phyloP scores from a whole-genome alignment of 2,329 filamentous ascomycete species.

The Chaetomium olivaceum region DNA sequence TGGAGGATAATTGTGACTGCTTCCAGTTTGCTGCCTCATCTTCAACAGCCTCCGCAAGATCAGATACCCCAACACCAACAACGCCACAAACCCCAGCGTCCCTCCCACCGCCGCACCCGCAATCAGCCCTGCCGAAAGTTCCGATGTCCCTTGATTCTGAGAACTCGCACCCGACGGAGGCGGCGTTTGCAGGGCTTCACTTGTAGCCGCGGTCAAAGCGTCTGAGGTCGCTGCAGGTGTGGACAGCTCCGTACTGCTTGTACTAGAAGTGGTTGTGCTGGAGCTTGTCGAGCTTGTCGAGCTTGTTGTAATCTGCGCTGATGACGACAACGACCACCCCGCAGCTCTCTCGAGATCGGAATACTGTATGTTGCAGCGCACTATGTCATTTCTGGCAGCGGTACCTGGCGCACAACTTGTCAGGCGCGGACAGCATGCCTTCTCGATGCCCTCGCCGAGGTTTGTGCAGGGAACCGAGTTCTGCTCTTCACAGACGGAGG shows the following conservation, averaged over 20 bases:
- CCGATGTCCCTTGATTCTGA: not conserved
- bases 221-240: not conserved
- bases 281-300: not conserved
- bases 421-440: slow-evolving; percentile 23
- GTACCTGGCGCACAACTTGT: slow-evolving; percentile 8
- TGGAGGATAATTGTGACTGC: not conserved
- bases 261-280: not conserved
- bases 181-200: not conserved
- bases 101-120: slow-evolving; percentile 8
- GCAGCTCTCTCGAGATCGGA: slow-evolving; percentile 9
- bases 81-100: slow-evolving; percentile 8
- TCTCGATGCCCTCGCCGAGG: slow-evolving; percentile 10
- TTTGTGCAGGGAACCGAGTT: slow-evolving; percentile 16
- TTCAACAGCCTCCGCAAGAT: not conserved
- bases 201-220: not conserved
- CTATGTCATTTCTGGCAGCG: not conserved
- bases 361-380: slow-evolving; percentile 19
- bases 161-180: not conserved
- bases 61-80: slow-evolving; percentile 10
- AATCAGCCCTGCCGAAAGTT: slow-evolving; percentile 2
- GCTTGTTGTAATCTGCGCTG: too few relatives aligned
- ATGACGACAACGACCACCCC: not conserved
- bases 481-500: slow-evolving; percentile 16
- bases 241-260: not conserved
- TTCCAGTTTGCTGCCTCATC: not conserved